Evolutionary conservation across 2,329 filamentous ascomycete species (phyloP), one percentile per base, ranked within the genome.

Genomic region (Coleophoma eucalyptorum): DNA sequence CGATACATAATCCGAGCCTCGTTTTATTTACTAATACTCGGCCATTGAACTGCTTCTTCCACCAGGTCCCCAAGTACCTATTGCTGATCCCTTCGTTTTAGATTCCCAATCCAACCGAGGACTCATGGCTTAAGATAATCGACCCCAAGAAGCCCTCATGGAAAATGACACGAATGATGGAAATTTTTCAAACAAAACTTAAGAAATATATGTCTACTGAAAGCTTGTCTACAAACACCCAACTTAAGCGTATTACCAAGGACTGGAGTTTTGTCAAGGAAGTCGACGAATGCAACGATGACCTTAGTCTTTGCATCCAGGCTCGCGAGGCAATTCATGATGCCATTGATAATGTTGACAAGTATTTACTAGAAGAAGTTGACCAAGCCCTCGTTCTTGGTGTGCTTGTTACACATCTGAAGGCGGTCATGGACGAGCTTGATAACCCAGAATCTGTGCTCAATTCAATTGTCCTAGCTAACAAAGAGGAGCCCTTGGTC

Each of bases 71-170:
- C 26, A 26, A 5, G 2, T 26, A 26, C 6, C 10, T 8, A 26
- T 6, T 26, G 26, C 26, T 26, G 26, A 26, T 26, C 6, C 10
- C 26, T 8, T 26, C 26, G 6, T 8, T 26, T 26, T 26, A 26
- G 26, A 68, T 83, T 1, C 80, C 80, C 0, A 83, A 83, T 53
- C 80, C 80, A 0, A 83, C 79, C 0, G 67, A 71, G 1, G 76
- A 77, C 48, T 65, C 64, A n/a, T 83, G 78, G 79, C 72, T 80
- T 51, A 77, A 65, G 42, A 60, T 57, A 15, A 48, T 37, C 5
- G 57, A 57, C 21, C 43, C 50, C 15, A 44, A 26, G 21, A 63
- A 59, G 48, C 55, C 62, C 12, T 57, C 61, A 15, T 65, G 63
- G 63, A 63, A 57, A 50, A 60, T 63, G 18, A 56, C 51, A 0